Evolutionary conservation across 495 filamentous ascomycete genomes (phyloP), one percentile per base, ranked within the genome.

Genomic region (Hypoxylon crocopeplum): DNA sequence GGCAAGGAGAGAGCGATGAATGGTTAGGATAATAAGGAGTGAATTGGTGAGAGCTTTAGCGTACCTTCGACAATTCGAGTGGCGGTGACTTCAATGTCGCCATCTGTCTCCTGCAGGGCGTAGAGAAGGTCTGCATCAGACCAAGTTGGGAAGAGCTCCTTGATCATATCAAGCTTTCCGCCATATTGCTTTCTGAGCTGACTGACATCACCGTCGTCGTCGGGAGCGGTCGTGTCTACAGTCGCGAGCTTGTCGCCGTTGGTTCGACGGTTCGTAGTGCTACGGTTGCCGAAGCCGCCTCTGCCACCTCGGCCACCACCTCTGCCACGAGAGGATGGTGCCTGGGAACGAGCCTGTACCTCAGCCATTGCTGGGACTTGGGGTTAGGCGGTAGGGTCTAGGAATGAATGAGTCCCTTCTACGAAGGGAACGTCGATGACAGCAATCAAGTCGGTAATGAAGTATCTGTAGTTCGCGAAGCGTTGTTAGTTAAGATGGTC

Each of bases 71-170:
- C 88, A 67, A 99, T 97, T 74, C 89, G 88, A 67, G 89, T 86
- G 77, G 91, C 92, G 63, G 93, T 87, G 60, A 83, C 78, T 65
- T 90, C 84, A 47, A 96, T 82, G 71, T 97, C 91, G 66, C 93
- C 94, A 67, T 92, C 84, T 32, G 91, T 92, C 78, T 99, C 94
- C 71, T 94, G 84, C 52, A 99, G 78, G 45, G 92, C 92, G 64
- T 92, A 92, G 42, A 97, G 84, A 42, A 98, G 82, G 70, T 98
- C 92, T 68, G 94, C 90, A 56, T 93, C 86, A 42, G 93, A 89
- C 93, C 92, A 96, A 71, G 89, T 85, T 20, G 91, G 84, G 79
- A 96, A 96, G 77, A 98, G 83, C 69, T 96, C 93, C 72, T 90
- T 91, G 69, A 98, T 85, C 55, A 80, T 85, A 44, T 73, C 77